Conservation (phyloP, 1,139 yeast genomes). For the Hyphopichia fennica region DNA sequence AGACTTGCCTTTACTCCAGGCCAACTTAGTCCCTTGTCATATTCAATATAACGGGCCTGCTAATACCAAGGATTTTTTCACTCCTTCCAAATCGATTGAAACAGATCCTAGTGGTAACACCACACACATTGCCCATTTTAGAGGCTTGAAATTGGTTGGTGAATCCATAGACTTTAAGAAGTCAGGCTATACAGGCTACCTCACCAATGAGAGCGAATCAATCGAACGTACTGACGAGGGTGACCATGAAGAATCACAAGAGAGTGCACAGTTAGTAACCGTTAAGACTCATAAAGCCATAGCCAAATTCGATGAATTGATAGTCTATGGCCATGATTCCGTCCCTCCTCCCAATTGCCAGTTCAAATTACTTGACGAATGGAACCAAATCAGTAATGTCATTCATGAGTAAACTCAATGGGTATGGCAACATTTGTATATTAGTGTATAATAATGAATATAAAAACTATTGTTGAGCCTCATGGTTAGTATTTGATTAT, state of each 20-base stretch:
- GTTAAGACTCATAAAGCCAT: constrained; percentile 28
- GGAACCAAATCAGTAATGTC: constrained; percentile 30
- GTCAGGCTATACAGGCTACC: constrained; percentile 25
- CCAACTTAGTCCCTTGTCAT: constrained; percentile 40
- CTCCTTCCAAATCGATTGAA: constrained; percentile 31
- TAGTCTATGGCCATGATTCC: constrained; percentile 42
- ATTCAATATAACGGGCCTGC: constrained; percentile 42
- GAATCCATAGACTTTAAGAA: constrained; percentile 18
- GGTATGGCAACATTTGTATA: too few species aligned
- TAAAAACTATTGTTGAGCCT: too few species aligned
- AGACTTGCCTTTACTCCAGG: constrained; percentile 9
- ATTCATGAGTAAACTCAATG: constrained; percentile 21
- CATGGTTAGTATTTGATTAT: too few species aligned
- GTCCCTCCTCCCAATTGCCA: constrained; percentile 28
- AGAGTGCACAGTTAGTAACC: constrained; percentile 8
- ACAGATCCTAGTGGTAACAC: constrained; percentile 11
- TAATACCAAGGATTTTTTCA: constrained; percentile 35
- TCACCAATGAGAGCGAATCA: constrained; percentile 32
- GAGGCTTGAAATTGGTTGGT: constrained; percentile 43
- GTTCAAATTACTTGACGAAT: constrained; percentile 37
- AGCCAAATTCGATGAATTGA: constrained; percentile 31
- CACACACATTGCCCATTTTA: constrained; percentile 31
- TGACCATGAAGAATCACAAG: constrained; percentile 16
- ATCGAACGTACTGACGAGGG: constrained; percentile 16
- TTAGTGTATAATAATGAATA: neutral